These are phyloP conservation scores for Hyparrhenia diplandra DNA, from an alignment of 176 grass and related monocot genomes.

Conservation along the genomic window DNA sequence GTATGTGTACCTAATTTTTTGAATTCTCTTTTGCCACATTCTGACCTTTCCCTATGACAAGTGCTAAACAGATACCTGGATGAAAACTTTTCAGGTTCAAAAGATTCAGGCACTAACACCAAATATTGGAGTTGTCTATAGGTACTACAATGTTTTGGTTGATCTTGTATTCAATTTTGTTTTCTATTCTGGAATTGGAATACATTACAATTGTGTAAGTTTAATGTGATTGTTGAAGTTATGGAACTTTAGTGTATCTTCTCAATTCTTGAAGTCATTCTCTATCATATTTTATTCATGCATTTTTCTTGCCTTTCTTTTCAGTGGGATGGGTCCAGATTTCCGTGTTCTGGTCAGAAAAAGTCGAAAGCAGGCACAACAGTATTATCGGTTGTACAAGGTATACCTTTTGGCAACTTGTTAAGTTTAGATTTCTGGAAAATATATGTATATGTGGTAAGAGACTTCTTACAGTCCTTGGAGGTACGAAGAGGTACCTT, in stretches of 20 bases:
- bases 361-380: slow-evolving; percentile 80
- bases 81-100: slow-evolving; percentile 66
- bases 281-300: background rate
- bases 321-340: slow-evolving; percentile 96
- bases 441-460: background rate
- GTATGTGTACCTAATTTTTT: slow-evolving; percentile 30
- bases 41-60: background rate
- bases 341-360: slow-evolving; percentile 84
- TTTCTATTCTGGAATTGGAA: background rate
- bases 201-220: background rate
- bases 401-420: slow-evolving; percentile 20
- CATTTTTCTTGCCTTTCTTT: slow-evolving; percentile 22
- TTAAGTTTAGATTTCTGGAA: background rate
- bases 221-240: background rate
- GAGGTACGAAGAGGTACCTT: background rate
- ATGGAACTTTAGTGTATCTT: background rate
- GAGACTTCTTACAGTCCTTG: background rate
- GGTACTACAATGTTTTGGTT: slow-evolving; percentile 36
- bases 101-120: slow-evolving; percentile 90
- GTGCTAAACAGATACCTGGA: background rate
- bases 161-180: slow-evolving; percentile 5
- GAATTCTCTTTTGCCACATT: background rate
- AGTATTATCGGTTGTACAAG: slow-evolving; percentile 91
- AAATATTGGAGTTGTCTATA: slow-evolving; percentile 94
- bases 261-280: background rate